These are phyloP conservation scores for Mycosphaerelloides madeirae DNA, from an alignment of 2,329 filamentous ascomycete species.

Conservation along the genomic window DNA sequence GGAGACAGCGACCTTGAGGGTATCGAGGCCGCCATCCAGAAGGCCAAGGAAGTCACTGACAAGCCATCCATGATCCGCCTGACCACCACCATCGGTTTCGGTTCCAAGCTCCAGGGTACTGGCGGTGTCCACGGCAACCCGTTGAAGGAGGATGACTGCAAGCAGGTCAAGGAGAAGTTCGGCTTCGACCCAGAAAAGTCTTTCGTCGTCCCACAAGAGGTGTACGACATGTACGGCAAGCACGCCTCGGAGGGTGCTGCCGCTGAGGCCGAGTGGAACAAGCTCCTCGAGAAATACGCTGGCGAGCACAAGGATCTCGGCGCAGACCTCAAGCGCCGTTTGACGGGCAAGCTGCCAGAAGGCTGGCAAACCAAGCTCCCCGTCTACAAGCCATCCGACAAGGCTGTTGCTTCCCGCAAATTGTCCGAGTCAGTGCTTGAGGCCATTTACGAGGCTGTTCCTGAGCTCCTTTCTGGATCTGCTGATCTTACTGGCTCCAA, in stretches of 20 bases:
- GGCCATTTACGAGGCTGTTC: constrained; percentile 76
- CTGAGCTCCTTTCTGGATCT: constrained; percentile 91
- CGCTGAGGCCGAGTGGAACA: constrained; percentile 90
- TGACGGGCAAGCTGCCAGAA: constrained; percentile 78
- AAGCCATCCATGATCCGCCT: constrained; percentile 98
- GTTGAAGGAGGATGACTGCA: constrained; percentile 89
- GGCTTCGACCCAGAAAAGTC: constrained; percentile 92
- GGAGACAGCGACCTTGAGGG: constrained; percentile 82
- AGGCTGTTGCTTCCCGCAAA: constrained; percentile 88
- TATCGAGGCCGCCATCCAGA: constrained; percentile 84
- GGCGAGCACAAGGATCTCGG: constrained; percentile 72
- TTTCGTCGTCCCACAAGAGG: constrained; percentile 89
- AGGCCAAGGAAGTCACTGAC: constrained; percentile 81
- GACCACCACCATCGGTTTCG: constrained; percentile 94
- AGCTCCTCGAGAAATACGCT: constrained; percentile 82
- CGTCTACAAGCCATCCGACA: constrained; percentile 79
- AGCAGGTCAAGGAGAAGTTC: constrained; percentile 90
- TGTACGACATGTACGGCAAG: constrained; percentile 87
- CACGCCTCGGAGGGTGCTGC: constrained; percentile 81
- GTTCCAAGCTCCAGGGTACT: constrained; percentile 88
- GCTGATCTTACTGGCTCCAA: constrained; percentile 98
- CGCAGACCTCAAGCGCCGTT: constrained; percentile 75
- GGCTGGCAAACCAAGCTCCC: constrained; percentile 95
- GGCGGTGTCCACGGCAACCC: constrained; percentile 94
- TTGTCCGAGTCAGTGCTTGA: constrained; percentile 89